Evolutionary conservation across 2,329 filamentous ascomycete genomes (phyloP), one percentile per base, ranked within the genome.

Genomic region (Hypocrella siamensis): DNA sequence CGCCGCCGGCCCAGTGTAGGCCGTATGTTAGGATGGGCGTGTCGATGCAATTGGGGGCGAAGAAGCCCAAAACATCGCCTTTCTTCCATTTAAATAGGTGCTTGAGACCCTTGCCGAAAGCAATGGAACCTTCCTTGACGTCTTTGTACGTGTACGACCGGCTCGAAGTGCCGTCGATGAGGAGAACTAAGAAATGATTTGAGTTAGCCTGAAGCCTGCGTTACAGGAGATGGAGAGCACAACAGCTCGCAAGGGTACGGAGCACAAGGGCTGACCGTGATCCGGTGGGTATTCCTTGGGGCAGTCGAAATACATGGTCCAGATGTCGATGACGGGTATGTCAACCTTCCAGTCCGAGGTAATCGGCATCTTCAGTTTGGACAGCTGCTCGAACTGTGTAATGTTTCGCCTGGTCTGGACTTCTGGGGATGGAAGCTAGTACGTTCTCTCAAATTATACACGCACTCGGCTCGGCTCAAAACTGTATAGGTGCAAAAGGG

Each of bases 21-120:
- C 85, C 86, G 63, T 82, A 83, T 52, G 73, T 82, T 29, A 85
- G 55, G 3, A 77, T 62, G 1, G 83, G 77, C 0, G 78, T 83
- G 52, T 94, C 86, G 48, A 94, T 79, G 51, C 68, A 75, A 52
- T 96, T 94, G 18, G 85, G 81, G 4, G 82, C 77, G 61, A 79
- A 93, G 33, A 93, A 63, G 9, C 70, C 79, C 16, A 94, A 64
- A 2, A 90, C 81, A 49, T 94, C 82, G 45, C 81, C 80, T 48
- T 79, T 85, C 43, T 75, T 65, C 79, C 85, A 93, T 31, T 75
- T 66, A 67, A 77, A 88, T 16, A 64, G 54, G 17, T 77, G 70
- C 46, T 75, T 76, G 15, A 96, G 65, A 1, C 82, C 86, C 40
- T 77, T 74, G 31, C 83, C 86, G 42, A 94, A 92, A n/a, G 74